Conservation (phyloP, 2,329 filamentous ascomycete species). For the Dactylellina leptospora region DNA sequence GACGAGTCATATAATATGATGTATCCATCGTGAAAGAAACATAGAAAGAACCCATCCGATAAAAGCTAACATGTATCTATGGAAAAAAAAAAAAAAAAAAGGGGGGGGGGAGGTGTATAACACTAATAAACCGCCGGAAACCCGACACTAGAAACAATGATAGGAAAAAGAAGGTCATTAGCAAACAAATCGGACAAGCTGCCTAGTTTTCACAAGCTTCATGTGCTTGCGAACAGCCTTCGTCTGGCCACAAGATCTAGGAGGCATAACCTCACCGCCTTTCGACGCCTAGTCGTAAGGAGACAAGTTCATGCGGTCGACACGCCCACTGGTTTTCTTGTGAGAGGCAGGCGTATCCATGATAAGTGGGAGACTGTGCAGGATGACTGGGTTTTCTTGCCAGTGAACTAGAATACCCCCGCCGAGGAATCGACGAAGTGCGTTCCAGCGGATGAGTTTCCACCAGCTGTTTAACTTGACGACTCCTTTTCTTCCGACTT, state of each 20-base stretch:
- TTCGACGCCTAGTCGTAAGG: conserved; percentile 42
- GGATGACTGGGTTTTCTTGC: conserved; percentile 69
- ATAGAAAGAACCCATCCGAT: too few species aligned
- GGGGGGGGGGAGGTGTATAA: neutral
- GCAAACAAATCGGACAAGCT: conserved; percentile 31
- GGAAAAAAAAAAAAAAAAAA: neutral
- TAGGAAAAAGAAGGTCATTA: neutral
- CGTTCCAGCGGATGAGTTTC: conserved; percentile 73
- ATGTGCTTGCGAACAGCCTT: conserved; percentile 23
- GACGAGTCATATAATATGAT: too few species aligned
- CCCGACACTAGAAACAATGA: neutral
- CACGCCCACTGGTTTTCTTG: conserved; percentile 31
- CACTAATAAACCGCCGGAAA: too few species aligned
- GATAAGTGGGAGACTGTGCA: conserved; percentile 66
- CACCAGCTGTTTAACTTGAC: conserved; percentile 77
- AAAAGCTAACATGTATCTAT: too few species aligned
- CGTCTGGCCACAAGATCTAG: conserved; percentile 6
- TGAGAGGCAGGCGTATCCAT: conserved; percentile 39
- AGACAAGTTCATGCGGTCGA: conserved; percentile 35
- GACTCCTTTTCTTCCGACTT: conserved; percentile 68
- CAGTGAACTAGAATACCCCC: conserved; percentile 72
- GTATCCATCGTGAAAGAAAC: too few species aligned
- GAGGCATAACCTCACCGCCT: neutral
- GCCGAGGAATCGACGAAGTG: conserved; percentile 69
- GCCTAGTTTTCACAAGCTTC: conserved; percentile 3